Percentiles rank a stretch among this genome's conserved stretches.
phyloP scores from a whole-genome alignment of 768 basidiomycete species.

The Fomitopsis pulvina region DNA sequence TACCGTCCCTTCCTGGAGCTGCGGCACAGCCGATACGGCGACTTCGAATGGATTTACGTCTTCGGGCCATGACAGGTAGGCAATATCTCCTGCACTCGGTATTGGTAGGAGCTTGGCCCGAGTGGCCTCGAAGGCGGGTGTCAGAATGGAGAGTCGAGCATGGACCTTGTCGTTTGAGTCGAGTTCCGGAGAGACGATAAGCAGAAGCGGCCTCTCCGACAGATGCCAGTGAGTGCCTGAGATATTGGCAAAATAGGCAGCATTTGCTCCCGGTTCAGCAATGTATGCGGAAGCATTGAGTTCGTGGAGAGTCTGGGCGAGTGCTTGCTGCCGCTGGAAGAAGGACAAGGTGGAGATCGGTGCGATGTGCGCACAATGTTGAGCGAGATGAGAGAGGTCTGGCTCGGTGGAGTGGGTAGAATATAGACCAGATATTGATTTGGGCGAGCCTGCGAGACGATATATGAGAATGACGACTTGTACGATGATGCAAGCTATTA shows the following conservation, averaged over 20 bases:
- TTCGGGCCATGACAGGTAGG: constrained; percentile 59
- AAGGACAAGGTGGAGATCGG: constrained; percentile 44
- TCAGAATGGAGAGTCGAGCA: constrained; percentile 51
- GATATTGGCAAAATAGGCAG: constrained; percentile 69
- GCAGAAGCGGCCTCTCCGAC: constrained; percentile 73
- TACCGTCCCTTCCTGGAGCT: constrained; percentile 30
- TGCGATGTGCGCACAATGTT: constrained; percentile 42
- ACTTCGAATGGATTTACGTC: constrained; percentile 58
- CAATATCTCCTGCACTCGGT: constrained; percentile 34
- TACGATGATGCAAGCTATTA: constrained; percentile 2
- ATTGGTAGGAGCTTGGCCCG: constrained; percentile 58
- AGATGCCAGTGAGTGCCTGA: constrained; percentile 56
- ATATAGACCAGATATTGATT: not conserved
- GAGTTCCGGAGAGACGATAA: constrained; percentile 48
- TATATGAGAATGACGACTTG: constrained; percentile 5
- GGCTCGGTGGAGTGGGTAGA: not conserved
- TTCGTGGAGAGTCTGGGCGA: constrained; percentile 42
- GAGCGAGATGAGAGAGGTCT: constrained; percentile 22
- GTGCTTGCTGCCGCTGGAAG: constrained; percentile 42
- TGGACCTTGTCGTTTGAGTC: constrained; percentile 20
- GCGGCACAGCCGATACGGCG: constrained; percentile 29
- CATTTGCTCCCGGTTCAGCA: constrained; percentile 71
- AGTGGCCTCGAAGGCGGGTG: constrained; percentile 70
- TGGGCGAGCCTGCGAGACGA: not conserved
- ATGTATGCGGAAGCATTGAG: constrained; percentile 65